Conservation (phyloP, 1,139 yeast species). For the Suhomyces bolitotheri region DNA sequence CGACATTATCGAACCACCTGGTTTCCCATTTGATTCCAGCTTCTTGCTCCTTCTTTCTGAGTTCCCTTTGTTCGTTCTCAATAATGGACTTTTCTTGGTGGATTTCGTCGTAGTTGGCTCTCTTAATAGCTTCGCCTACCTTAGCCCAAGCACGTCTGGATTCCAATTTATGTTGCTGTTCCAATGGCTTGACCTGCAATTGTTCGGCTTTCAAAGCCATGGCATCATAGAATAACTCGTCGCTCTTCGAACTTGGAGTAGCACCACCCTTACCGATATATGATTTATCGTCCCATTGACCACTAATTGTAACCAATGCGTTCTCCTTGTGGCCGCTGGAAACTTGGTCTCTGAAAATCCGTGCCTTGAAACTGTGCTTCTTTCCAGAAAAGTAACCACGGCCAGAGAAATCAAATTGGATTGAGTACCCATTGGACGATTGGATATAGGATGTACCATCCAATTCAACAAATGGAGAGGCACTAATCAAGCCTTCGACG, state of each 20-base stretch:
- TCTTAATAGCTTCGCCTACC: slow-evolving; percentile 83
- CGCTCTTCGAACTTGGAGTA: slow-evolving; percentile 39
- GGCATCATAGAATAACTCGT: slow-evolving; percentile 72
- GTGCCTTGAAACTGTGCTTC: slow-evolving; percentile 87
- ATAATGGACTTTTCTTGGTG: slow-evolving; percentile 71
- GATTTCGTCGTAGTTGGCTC: slow-evolving; percentile 72
- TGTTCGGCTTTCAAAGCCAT: slow-evolving; percentile 49
- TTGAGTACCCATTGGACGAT: slow-evolving; percentile 72
- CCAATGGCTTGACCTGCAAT: slow-evolving; percentile 74
- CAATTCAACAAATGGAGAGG: slow-evolving; percentile 86
- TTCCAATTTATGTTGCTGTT: slow-evolving; percentile 73
- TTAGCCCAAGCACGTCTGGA: slow-evolving; percentile 81
- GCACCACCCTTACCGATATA: slow-evolving; percentile 45
- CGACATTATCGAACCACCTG: slow-evolving; percentile 72
- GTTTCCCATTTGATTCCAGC: slow-evolving; percentile 66
- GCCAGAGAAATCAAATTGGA: slow-evolving; percentile 80
- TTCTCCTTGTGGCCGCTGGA: slow-evolving; percentile 54
- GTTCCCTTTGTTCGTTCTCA: slow-evolving; percentile 80
- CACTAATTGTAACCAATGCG: slow-evolving; percentile 74
- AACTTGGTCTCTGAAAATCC: slow-evolving; percentile 58
- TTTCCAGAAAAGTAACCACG: slow-evolving; percentile 96
- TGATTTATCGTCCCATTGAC: slow-evolving; percentile 90
- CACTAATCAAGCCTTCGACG: slow-evolving; percentile 87
- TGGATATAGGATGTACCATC: slow-evolving; percentile 85
- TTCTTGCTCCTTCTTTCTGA: slow-evolving; percentile 69